Conservation (phyloP, 2,329 filamentous ascomycete genomes). For the Diaporthe sp. region DNA sequence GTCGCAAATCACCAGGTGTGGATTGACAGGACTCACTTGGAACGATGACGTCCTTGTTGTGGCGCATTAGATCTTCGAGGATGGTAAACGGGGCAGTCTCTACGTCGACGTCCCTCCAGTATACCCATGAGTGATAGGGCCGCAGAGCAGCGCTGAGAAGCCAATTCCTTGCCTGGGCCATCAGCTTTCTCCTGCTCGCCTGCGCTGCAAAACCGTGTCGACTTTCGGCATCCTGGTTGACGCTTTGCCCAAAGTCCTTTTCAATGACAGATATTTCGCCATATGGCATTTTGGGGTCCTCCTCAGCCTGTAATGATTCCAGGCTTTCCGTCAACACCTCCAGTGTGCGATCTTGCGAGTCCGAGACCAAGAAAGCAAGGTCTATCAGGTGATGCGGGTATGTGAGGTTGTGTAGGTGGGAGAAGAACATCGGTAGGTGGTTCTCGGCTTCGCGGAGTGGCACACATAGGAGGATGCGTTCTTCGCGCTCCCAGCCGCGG, state of each 20-base stretch:
- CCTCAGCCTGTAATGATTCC: conserved; percentile 82
- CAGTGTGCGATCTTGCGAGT: conserved; percentile 94
- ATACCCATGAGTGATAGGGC: conserved; percentile 98
- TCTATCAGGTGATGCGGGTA: conserved; percentile 98
- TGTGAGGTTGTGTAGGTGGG: conserved; percentile 95
- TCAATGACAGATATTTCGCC: conserved; percentile 98
- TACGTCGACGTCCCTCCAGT: conserved; percentile 98
- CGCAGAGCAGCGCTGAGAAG: conserved; percentile 91
- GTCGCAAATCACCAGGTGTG: neutral
- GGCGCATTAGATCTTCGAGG: conserved; percentile 96
- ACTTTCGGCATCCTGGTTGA: conserved; percentile 97
- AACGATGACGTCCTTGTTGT: conserved; percentile 99
- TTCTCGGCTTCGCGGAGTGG: conserved; percentile 92
- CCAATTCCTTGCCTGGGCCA: conserved; percentile 99
- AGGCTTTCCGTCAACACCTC: conserved; percentile 81
- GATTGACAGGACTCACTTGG: conserved; percentile 78
- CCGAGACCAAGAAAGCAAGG: conserved; percentile 95
- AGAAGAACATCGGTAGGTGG: conserved; percentile 98
- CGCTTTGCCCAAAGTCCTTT: conserved; percentile 98
- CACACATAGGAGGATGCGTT: conserved; percentile 94
- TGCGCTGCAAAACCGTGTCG: conserved; percentile 98
- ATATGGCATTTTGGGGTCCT: conserved; percentile 85
- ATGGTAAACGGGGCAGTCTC: conserved; percentile 98
- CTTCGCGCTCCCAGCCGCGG: conserved; percentile 95
- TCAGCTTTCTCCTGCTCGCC: conserved; percentile 92